A percentile compares a stretch with the other conserved stretches of the same genome.
These are phyloP conservation scores for Handroanthus guayacan DNA, from an alignment of 257 asterid genomes.

Conservation along the genomic window DNA sequence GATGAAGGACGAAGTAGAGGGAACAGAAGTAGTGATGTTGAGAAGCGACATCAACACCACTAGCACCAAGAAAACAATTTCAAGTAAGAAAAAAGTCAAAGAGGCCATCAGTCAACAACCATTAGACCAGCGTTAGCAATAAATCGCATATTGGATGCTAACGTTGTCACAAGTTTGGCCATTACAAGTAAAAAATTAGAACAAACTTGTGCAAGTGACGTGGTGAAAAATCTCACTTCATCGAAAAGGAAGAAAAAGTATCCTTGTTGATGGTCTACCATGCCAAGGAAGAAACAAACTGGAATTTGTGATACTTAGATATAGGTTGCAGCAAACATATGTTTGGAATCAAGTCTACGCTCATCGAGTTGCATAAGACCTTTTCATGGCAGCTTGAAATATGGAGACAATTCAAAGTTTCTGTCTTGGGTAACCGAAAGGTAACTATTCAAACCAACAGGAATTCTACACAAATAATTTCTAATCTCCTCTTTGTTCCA, in stretches of 20 bases:
- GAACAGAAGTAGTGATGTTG: not conserved
- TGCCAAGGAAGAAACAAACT: not conserved
- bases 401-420: not conserved
- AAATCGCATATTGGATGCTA: not conserved
- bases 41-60: not conserved
- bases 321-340: not conserved
- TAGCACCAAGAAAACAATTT: not conserved
- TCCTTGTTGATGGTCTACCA: not conserved
- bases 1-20: not conserved
- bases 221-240: not conserved
- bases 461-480: not conserved
- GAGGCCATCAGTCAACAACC: not conserved
- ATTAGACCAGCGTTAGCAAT: not conserved
- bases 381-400: too few relatives aligned
- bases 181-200: too few relatives aligned
- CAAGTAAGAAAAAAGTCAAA: slow-evolving; percentile 13
- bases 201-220: not conserved
- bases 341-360: not conserved
- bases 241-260: not conserved
- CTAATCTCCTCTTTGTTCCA: slow-evolving; percentile 26
- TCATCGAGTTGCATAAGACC: not conserved
- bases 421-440: not conserved
- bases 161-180: too few relatives aligned
- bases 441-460: not conserved
- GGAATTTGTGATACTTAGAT: not conserved